A percentile compares a stretch with the other conserved stretches of the same genome.
phyloP scores from a whole-genome alignment of 129 eudicot genomes.

The Centella asiatica region DNA sequence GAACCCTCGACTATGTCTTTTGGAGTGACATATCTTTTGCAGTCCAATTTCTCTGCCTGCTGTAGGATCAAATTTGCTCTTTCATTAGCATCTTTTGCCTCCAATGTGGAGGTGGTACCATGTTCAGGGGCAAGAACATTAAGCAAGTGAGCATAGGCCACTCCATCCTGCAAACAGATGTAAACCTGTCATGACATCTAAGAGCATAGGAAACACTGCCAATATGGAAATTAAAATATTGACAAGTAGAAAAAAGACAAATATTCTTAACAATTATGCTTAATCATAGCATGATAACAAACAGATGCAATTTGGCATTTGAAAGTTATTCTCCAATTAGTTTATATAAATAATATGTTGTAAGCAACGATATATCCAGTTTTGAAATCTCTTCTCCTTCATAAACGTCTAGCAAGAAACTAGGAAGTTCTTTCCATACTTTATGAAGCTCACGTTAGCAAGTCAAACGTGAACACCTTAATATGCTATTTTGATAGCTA shows the following conservation, averaged over 20 bases:
- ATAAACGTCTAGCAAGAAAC: not conserved
- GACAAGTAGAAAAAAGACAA: not conserved
- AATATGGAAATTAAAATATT: not conserved
- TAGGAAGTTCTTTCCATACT: not conserved
- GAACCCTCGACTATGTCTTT: slow-evolving; percentile 63
- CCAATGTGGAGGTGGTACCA: slow-evolving; percentile 36
- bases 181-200: not conserved
- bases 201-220: not conserved
- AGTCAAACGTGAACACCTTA: not conserved
- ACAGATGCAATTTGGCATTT: not conserved
- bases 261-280: not conserved
- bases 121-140: slow-evolving; percentile 67
- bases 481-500: too few species aligned
- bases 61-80: slow-evolving; percentile 53
- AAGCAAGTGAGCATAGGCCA: slow-evolving; percentile 61
- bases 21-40: slow-evolving; percentile 53
- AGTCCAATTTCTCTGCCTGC: slow-evolving; percentile 61
- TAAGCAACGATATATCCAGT: not conserved
- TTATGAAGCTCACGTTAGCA: not conserved
- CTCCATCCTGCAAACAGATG: slow-evolving; percentile 44
- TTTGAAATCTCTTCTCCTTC: not conserved
- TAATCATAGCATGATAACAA: not conserved
- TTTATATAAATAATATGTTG: not conserved
- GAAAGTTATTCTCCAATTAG: not conserved
- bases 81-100: slow-evolving; percentile 48